Conservation (phyloP, 768 basidiomycete species). For the Boletus subcaerulescens region DNA sequence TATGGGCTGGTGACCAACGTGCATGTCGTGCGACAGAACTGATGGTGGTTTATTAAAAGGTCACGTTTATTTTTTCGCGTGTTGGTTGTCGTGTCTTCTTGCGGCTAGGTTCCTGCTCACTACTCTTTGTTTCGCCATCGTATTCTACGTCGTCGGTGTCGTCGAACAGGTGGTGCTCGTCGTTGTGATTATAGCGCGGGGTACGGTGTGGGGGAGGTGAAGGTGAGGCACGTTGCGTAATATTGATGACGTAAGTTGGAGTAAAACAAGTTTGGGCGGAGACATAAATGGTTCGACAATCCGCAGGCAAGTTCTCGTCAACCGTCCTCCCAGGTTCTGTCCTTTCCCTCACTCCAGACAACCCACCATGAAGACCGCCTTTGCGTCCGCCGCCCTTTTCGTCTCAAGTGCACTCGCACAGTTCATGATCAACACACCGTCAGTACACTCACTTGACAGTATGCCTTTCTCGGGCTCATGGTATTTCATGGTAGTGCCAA, state of each 20-base stretch:
- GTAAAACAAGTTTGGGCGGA: slow-evolving; percentile 28
- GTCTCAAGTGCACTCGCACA: slow-evolving; percentile 45
- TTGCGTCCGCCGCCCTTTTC: slow-evolving; percentile 41
- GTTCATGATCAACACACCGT: slow-evolving; percentile 71
- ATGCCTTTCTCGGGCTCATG: background rate
- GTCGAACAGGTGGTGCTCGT: background rate
- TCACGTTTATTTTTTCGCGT: background rate
- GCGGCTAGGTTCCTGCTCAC: background rate
- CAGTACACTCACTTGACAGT: slow-evolving; percentile 27
- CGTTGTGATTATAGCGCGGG: slow-evolving; percentile 14
- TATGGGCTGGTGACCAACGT: slow-evolving; percentile 51
- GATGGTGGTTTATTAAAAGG: slow-evolving; percentile 8
- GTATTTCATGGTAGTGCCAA: slow-evolving; percentile 35
- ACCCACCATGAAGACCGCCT: slow-evolving; percentile 46
- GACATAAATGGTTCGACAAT: slow-evolving; percentile 27
- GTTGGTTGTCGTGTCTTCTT: slow-evolving; percentile 9
- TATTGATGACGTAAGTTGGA: slow-evolving; percentile 5
- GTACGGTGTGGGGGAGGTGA: too few relatives aligned
- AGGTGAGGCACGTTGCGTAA: background rate
- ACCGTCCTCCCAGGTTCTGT: background rate
- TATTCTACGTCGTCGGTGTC: background rate
- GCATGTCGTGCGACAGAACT: slow-evolving; percentile 23
- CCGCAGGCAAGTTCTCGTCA: background rate
- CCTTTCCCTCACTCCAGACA: slow-evolving; percentile 10
- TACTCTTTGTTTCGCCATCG: background rate